phyloP scores from a whole-genome alignment of 352 stramenopile species.

The Globisporangium takayamanum region DNA sequence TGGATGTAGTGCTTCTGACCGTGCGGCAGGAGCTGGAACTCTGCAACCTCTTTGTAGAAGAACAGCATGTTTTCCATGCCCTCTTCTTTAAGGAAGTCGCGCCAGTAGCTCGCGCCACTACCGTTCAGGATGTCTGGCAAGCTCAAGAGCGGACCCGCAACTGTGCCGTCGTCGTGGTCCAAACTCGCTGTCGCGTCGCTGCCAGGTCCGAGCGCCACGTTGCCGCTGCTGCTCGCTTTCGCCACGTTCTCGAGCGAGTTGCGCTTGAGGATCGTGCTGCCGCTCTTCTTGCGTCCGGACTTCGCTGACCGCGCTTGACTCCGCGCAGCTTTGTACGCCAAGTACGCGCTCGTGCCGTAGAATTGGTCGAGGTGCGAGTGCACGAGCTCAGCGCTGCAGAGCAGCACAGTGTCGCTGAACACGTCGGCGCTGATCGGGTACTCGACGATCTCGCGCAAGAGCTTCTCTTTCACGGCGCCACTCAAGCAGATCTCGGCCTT shows the following conservation, averaged over 20 bases:
- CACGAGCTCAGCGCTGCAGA: constrained; percentile 56
- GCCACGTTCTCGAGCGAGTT: not conserved
- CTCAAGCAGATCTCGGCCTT: constrained; percentile 57
- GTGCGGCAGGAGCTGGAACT: constrained; percentile 64
- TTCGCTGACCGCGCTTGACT: not conserved
- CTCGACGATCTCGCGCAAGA: constrained; percentile 38
- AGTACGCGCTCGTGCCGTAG: constrained; percentile 35
- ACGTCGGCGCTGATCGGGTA: constrained; percentile 38
- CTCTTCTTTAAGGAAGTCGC: constrained; percentile 47
- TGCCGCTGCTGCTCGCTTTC: not conserved
- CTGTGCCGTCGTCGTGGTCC: not conserved
- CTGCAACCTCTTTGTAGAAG: constrained; percentile 69
- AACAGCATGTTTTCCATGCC: constrained; percentile 45
- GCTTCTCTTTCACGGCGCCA: constrained; percentile 34
- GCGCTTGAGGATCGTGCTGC: constrained; percentile 8
- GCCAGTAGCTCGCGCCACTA: constrained; percentile 43
- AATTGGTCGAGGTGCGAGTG: constrained; percentile 57
- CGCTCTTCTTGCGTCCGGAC: not conserved
- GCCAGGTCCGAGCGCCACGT: too few species aligned
- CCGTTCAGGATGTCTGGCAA: constrained; percentile 43
- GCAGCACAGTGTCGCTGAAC: constrained; percentile 51
- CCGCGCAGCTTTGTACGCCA: constrained; percentile 30
- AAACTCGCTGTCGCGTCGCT: not conserved
- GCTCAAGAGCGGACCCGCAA: constrained; percentile 7
- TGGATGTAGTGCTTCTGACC: constrained; percentile 70